phyloP scores from a whole-genome alignment of 345 rosid species.

The Brassica napus region Da-Ae NC_063448.1:3503501-3504000 shows the following conservation, averaged over 20 bases:
- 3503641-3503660: not conserved
- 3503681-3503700: conserved; percentile 35
- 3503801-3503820: not conserved
- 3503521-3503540: conserved; percentile 13
- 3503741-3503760: conserved; percentile 22
- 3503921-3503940: conserved; percentile 39
- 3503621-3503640: not conserved
- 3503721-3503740: not conserved
- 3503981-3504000: conserved; percentile 47
- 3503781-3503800: not conserved
- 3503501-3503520: not conserved
- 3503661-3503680: conserved; percentile 10
- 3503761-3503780: not conserved
- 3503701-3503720: conserved; percentile 21
- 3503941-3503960: conserved; percentile 47
- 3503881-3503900: not conserved
- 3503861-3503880: conserved; percentile 39
- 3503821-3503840: not conserved
- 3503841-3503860: not conserved
- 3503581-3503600: conserved; percentile 32
- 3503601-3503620: conserved; percentile 4
- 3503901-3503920: conserved; percentile 40
- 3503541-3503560: not conserved
- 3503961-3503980: conserved; percentile 55
- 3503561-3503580: conserved; percentile 1